A percentile compares a stretch with the other conserved stretches of the same genome.
phyloP scores from a whole-genome alignment of 2,329 filamentous ascomycete species.

The Ceratocystis colombiana region DNA sequence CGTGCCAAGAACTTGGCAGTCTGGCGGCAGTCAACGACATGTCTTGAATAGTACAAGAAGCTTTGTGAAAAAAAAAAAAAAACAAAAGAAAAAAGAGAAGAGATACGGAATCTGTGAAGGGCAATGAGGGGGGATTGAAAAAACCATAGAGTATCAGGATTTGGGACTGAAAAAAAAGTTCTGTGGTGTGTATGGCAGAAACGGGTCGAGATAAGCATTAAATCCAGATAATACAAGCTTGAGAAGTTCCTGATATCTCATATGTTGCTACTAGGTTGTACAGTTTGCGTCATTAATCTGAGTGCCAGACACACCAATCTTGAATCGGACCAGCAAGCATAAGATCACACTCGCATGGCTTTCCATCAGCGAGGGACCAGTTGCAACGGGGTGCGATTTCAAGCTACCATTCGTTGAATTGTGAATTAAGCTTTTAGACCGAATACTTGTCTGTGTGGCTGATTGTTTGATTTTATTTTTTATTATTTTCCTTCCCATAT shows the following conservation, averaged over 20 bases:
- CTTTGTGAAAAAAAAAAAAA: background rate
- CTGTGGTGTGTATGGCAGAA: background rate
- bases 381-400: background rate
- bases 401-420: constrained; percentile 13
- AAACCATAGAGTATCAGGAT: background rate
- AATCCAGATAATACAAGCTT: background rate
- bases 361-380: background rate
- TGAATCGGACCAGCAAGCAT: background rate
- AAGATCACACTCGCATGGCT: background rate
- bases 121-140: background rate
- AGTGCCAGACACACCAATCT: background rate
- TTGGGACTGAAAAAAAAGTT: background rate
- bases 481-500: background rate
- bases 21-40: constrained; percentile 13
- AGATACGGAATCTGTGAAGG: background rate
- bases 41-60: constrained; percentile 12
- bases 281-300: background rate
- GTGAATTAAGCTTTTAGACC: background rate
- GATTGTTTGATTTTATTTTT: background rate
- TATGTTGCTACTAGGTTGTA: background rate
- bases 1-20: constrained; percentile 17
- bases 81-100: background rate
- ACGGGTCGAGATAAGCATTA: background rate
- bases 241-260: background rate
- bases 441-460: background rate